Conservation (phyloP, 139 green algal genomes). For the Trebouxia sp. region DNA sequence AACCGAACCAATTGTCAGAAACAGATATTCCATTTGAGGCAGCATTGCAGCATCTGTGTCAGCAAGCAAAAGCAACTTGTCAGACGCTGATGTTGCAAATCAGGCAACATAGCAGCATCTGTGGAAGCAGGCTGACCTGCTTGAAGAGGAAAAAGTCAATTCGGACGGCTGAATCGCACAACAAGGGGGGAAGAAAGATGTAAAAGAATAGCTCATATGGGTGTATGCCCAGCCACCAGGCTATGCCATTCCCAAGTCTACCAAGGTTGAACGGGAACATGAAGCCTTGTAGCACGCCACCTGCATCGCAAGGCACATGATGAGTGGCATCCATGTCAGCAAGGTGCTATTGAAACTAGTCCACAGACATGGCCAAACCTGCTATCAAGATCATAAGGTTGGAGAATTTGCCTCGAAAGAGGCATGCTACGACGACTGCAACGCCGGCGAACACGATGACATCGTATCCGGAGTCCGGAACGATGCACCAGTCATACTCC, state of each 20-base stretch:
- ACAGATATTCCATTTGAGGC: no score
- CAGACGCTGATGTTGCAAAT: no score
- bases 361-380: not conserved
- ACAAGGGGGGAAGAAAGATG: conserved; percentile 82
- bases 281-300: conserved; percentile 52
- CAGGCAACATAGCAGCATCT: not conserved
- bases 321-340: not conserved
- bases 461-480: conserved; percentile 33
- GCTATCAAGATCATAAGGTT: conserved; percentile 47
- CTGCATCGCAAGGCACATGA: conserved; percentile 47
- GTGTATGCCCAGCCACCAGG: conserved; percentile 81
- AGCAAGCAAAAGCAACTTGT: no score
- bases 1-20: no score
- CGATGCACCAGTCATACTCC: conserved; percentile 39
- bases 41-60: no score
- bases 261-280: conserved; percentile 58
- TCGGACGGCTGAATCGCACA: conserved; percentile 66
- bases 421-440: conserved; percentile 40
- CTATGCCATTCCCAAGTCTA: conserved; percentile 72
- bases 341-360: not conserved
- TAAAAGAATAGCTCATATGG: conserved; percentile 84
- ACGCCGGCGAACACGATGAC: conserved; percentile 53
- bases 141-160: conserved; percentile 92
- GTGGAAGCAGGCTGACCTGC: conserved; percentile 51
- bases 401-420: conserved; percentile 50